Evolutionary conservation across 331 rosid genomes (phyloP).

Genomic region (Quercus tomentella): DNA sequence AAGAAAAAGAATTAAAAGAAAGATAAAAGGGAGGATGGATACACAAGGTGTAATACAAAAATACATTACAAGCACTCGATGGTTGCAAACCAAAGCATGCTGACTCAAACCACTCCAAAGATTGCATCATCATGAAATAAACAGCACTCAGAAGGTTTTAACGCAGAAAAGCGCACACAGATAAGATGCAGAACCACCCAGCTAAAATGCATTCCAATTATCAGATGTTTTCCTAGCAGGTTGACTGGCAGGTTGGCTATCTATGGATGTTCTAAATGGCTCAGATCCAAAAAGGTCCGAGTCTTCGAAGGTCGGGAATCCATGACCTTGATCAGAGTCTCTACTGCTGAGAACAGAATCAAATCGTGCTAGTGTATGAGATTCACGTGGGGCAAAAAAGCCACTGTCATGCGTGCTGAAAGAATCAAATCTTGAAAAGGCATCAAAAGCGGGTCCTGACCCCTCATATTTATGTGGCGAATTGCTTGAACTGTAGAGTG

Average conservation of each 20-base stretch:
- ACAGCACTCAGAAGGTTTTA: slow-evolving; percentile 20
- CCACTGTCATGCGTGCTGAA: slow-evolving; percentile 62
- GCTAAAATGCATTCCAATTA: slow-evolving; percentile 75
- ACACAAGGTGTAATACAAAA: slow-evolving; percentile 45
- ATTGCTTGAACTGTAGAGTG: slow-evolving; percentile 64
- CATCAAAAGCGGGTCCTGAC: slow-evolving; percentile 69
- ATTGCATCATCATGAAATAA: slow-evolving; percentile 7
- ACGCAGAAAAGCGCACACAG: slow-evolving; percentile 18
- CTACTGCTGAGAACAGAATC: slow-evolving; percentile 71
- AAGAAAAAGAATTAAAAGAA: background rate
- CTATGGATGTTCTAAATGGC: slow-evolving; percentile 73
- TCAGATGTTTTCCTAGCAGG: slow-evolving; percentile 60
- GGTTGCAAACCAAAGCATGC: slow-evolving; percentile 23
- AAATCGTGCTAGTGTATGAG: slow-evolving; percentile 35
- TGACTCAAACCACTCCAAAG: slow-evolving; percentile 33
- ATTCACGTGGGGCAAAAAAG: slow-evolving; percentile 48
- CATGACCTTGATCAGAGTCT: slow-evolving; percentile 67
- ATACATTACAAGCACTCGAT: slow-evolving; percentile 41
- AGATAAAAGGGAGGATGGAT: slow-evolving; percentile 10
- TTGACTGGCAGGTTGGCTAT: slow-evolving; percentile 65
- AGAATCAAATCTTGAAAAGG: slow-evolving; percentile 80
- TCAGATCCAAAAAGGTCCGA: slow-evolving; percentile 87
- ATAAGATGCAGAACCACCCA: slow-evolving; percentile 11
- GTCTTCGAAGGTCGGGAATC: slow-evolving; percentile 87
- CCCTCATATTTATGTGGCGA: slow-evolving; percentile 63